Conservation (phyloP, 306 rosid genomes). For the Vigna unguiculata region DNA sequence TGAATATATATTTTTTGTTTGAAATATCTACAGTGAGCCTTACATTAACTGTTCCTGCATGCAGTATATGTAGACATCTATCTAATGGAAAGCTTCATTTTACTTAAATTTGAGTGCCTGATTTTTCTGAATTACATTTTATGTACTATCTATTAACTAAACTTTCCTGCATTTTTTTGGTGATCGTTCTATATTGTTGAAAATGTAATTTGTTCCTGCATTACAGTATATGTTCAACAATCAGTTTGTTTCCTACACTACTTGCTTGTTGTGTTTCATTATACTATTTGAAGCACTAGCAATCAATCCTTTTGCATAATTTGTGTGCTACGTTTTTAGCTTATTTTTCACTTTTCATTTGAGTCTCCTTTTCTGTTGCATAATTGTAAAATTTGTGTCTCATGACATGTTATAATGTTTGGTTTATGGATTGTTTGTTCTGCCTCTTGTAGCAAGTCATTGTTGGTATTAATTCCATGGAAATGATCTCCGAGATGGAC, state of each 20-base stretch:
- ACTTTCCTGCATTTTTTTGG: conserved; percentile 4
- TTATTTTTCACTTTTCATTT: conserved; percentile 19
- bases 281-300: conserved; percentile 12
- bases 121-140: conserved; percentile 12
- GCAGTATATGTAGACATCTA: conserved; percentile 15
- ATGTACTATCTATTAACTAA: conserved; percentile 14
- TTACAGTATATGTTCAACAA: no score
- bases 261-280: conserved; percentile 26
- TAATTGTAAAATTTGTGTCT: conserved; percentile 15
- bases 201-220: no score
- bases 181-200: conserved; percentile 3
- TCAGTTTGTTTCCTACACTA: conserved; percentile 18
- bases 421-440: conserved; percentile 38
- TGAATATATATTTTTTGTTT: conserved; percentile 2
- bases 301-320: conserved; percentile 10
- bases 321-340: conserved; percentile 24
- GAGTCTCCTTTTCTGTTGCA: conserved; percentile 26
- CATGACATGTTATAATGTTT: conserved; percentile 14
- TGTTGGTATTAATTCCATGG: conserved; percentile 88
- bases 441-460: conserved; percentile 82
- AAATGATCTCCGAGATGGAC: conserved; percentile 85
- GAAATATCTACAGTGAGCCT: not conserved
- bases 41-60: not conserved
- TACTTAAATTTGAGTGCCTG: not conserved
- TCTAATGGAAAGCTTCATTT: conserved; percentile 3